Conservation (phyloP, 2,329 filamentous ascomycete species). For the Trichoderma sp. region DNA sequence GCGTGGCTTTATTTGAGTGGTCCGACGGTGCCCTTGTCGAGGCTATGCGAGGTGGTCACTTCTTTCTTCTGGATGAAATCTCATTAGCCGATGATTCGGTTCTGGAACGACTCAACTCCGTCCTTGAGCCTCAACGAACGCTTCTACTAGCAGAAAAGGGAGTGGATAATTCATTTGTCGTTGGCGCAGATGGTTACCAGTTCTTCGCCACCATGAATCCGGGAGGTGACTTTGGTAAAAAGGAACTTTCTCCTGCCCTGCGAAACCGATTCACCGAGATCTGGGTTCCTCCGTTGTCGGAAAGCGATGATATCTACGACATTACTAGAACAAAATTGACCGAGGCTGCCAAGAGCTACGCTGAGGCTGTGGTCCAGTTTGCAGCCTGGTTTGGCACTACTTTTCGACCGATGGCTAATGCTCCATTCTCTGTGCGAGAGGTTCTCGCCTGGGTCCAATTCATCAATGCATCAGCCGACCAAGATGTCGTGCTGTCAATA, state of each 20-base stretch:
- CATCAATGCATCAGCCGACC: constrained; percentile 60
- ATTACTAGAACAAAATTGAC: constrained; percentile 78
- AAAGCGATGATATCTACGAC: constrained; percentile 78
- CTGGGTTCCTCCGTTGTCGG: constrained; percentile 88
- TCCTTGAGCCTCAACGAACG: constrained; percentile 82
- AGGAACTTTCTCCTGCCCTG: constrained; percentile 90
- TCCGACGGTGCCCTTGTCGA: constrained; percentile 88
- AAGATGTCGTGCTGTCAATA: constrained; percentile 45
- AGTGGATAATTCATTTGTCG: constrained; percentile 73
- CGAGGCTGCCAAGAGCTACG: constrained; percentile 52
- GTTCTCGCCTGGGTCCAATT: constrained; percentile 92
- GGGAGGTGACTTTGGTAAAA: constrained; percentile 96
- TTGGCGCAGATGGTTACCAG: constrained; percentile 76
- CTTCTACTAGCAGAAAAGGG: constrained; percentile 94
- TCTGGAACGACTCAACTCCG: constrained; percentile 91
- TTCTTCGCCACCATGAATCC: constrained; percentile 99
- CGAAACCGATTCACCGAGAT: constrained; percentile 98
- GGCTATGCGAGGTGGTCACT: constrained; percentile 85
- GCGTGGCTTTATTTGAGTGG: constrained; percentile 93
- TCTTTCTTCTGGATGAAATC: constrained; percentile 95
- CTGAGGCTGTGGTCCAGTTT: constrained; percentile 74
- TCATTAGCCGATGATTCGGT: constrained; percentile 97
- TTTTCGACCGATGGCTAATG: constrained; percentile 71
- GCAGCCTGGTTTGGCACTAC: constrained; percentile 86
- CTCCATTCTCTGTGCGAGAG: constrained; percentile 85